Evolutionary conservation across 805 yeast genomes (phyloP), one percentile per base, ranked within the genome.

Genomic region (Sugiyamaella chiloensis): DNA sequence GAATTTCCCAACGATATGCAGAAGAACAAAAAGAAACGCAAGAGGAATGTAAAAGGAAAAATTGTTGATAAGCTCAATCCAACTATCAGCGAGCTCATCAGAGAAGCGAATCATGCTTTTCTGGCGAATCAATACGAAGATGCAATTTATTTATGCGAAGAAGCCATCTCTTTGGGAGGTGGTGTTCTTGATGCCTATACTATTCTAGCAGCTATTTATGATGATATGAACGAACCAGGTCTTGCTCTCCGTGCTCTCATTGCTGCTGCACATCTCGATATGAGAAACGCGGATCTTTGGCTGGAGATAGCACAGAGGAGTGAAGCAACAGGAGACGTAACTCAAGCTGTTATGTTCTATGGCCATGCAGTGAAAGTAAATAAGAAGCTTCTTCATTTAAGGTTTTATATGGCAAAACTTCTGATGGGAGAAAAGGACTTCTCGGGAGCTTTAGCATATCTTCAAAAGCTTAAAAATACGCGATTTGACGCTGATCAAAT

Each of bases 271-370:
- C 80, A 82, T 56, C 72, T 81, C 46, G 96, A 89, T 60, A 83
- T 87, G 11, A 78, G 78, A 54, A 85, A 86, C 61, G 83, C 79
- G 63, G 80, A 85, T 39, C 96, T 96, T 0, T 90, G 90, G 70
- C 83, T 85, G 58, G 85, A 95, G 0, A 67, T 89, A 39, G 97
- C 96, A 40, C 96, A 87, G 59, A 85, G 91, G 40, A 83, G 85
- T 54, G 74, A 79, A 47, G 69, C 76, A 44, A 83, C 80, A 51
- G 90, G 88, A 1, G 72, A 80, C 40, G 65, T 76, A 42, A 79
- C 82, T 54, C 84, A 85, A 42, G 70, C 70, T 2, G 51, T 63
- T 5, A 52, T 60, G 79, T 95, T 62, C 81, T 95, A 62, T 80
- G 81, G 60, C 76, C 85, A 41, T 80, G 96, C 96, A 69, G 85